Percentiles rank a stretch among this genome's conserved stretches.
Conservation (phyloP, 768 basidiomycete species). For the Kwoniella dejecticola region DNA sequence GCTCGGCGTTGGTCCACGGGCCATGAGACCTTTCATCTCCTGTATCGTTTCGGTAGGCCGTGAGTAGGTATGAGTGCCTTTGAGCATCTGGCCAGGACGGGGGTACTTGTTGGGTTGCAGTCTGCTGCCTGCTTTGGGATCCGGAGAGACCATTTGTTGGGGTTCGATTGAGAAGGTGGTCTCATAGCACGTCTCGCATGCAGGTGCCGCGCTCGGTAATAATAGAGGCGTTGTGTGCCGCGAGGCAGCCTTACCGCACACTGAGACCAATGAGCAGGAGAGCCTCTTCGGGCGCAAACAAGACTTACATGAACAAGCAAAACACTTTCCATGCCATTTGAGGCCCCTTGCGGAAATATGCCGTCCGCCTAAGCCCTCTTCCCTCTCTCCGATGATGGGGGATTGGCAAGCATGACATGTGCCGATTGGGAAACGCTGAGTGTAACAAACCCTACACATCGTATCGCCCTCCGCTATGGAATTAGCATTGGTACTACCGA, state of each 20-base stretch:
- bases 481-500: neutral
- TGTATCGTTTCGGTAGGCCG: neutral
- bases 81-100: conserved; percentile 7
- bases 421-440: conserved; percentile 7
- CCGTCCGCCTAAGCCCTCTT: conserved; percentile 17
- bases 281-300: too few species aligned
- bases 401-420: conserved; percentile 4
- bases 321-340: conserved; percentile 26
- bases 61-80: neutral
- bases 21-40: conserved; percentile 1
- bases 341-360: conserved; percentile 12
- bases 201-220: neutral
- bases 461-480: conserved; percentile 9
- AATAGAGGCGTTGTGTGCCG: neutral
- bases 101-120: neutral
- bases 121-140: neutral
- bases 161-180: neutral
- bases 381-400: conserved; percentile 22
- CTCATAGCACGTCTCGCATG: conserved; percentile 10
- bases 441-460: conserved; percentile 21
- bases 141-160: neutral
- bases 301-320: conserved; percentile 18
- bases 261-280: neutral
- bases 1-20: neutral
- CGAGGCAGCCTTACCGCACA: conserved; percentile 1